Percentiles rank a stretch among this genome's conserved stretches.
Evolutionary conservation across 148 eudicot species (phyloP).

Genomic region (Rhododendron williamsianum): DNA sequence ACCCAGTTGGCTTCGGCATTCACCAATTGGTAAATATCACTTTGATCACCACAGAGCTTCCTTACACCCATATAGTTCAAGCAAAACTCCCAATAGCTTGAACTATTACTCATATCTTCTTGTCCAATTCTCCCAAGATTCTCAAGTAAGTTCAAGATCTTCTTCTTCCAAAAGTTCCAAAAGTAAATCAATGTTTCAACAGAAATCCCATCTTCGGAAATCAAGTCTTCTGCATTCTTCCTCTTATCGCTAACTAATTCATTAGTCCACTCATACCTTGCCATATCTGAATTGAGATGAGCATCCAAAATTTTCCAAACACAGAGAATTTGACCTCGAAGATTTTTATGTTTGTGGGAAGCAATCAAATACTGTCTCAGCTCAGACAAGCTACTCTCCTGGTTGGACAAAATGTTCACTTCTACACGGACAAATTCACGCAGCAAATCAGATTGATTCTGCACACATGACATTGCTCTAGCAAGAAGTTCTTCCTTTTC

Average conservation of each 20-base stretch:
- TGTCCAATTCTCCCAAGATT: conserved; percentile 16
- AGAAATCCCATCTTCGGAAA: conserved; percentile 28
- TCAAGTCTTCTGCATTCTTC: conserved; percentile 19
- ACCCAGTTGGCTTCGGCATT: conserved; percentile 50
- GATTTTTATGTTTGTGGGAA: conserved; percentile 16
- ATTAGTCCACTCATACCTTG: conserved; percentile 33
- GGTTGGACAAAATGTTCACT: conserved; percentile 29
- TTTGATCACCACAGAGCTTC: conserved; percentile 5
- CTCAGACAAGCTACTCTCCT: conserved; percentile 17
- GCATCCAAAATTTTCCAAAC: conserved; percentile 40
- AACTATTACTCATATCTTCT: conserved; percentile 1
- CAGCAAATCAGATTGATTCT: conserved; percentile 7
- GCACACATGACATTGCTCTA: conserved; percentile 35
- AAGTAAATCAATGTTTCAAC: conserved; percentile 34
- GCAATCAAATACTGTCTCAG: not conserved
- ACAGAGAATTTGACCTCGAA: conserved; percentile 29
- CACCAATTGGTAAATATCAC: conserved; percentile 24
- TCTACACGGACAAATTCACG: conserved; percentile 28
- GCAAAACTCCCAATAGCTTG: conserved; percentile 29
- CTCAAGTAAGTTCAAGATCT: conserved; percentile 19
- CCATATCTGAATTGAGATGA: conserved; percentile 16
- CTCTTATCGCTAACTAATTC: conserved; percentile 9
- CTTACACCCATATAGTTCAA: conserved; percentile 48
- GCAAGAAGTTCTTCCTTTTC: conserved; percentile 33
- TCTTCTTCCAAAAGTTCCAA: conserved; percentile 43